Percentiles rank a stretch among this genome's conserved stretches.
phyloP scores from a whole-genome alignment of 768 basidiomycete species.

The Cubamyces lactineus region DNA sequence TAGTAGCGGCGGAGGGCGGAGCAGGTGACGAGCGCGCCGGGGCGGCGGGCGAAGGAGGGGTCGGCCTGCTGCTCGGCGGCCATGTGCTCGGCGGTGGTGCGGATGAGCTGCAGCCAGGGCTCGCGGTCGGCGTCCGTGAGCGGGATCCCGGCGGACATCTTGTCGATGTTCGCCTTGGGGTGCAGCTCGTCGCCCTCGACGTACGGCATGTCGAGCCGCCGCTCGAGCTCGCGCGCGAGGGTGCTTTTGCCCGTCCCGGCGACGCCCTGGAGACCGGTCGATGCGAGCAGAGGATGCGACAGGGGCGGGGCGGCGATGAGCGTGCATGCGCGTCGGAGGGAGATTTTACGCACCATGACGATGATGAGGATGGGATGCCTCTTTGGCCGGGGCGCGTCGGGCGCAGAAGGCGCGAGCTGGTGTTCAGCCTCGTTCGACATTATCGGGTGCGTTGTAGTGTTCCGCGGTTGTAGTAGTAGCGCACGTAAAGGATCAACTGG shows the following conservation, averaged over 20 bases:
- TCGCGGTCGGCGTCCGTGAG: constrained; percentile 80
- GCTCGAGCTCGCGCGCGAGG: constrained; percentile 31
- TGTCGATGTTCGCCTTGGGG: constrained; percentile 77
- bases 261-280: constrained; percentile 29
- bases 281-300: constrained; percentile 1
- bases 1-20: constrained; percentile 84
- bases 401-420: constrained; percentile 6
- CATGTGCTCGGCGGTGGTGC: constrained; percentile 59
- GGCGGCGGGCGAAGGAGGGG: constrained; percentile 19
- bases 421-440: constrained; percentile 9
- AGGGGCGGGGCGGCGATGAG: neutral
- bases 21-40: constrained; percentile 82
- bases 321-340: neutral
- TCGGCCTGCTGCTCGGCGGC: constrained; percentile 35
- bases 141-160: constrained; percentile 81
- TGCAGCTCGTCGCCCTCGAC: constrained; percentile 91
- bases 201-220: constrained; percentile 66
- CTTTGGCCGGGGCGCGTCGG: constrained; percentile 12
- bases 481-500: no score
- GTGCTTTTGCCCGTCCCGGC: constrained; percentile 37
- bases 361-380: constrained; percentile 42
- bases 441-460: neutral
- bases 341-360: constrained; percentile 49
- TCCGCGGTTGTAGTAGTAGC: no score
- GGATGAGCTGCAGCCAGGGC: constrained; percentile 83